Percentiles rank a stretch among this genome's conserved stretches.
Evolutionary conservation across 306 rosid genomes (phyloP).

Genomic region (Quercus alba): DNA sequence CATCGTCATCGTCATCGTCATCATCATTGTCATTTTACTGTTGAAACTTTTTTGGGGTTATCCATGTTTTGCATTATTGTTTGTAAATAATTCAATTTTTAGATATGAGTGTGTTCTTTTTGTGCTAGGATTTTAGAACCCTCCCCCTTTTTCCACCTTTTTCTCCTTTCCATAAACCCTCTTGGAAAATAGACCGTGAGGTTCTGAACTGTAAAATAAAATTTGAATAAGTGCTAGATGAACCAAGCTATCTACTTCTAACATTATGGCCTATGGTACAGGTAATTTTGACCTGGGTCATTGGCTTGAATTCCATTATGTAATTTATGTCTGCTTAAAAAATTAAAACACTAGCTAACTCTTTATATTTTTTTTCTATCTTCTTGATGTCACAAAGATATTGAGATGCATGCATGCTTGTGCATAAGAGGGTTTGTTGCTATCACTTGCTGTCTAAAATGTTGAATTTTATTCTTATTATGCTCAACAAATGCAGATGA

Average conservation of each 20-base stretch:
- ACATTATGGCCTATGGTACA: background rate
- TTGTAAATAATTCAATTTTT: background rate
- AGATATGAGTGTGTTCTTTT: background rate
- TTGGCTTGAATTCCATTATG: background rate
- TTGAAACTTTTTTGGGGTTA: background rate
- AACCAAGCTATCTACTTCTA: background rate
- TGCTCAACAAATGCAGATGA: slow-evolving; percentile 53
- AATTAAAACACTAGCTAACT: background rate
- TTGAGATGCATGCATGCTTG: slow-evolving; percentile 6
- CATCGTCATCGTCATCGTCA: background rate
- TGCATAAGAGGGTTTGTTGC: slow-evolving; percentile 7
- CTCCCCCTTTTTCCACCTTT: background rate
- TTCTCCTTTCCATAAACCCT: background rate
- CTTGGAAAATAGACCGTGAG: background rate
- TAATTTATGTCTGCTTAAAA: background rate
- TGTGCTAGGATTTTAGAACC: background rate
- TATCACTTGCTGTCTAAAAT: slow-evolving; percentile 7
- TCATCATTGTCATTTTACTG: background rate
- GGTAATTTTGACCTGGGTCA: background rate
- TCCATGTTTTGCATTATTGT: background rate
- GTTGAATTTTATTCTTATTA: slow-evolving; percentile 10
- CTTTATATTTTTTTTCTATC: background rate
- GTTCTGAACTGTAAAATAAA: background rate
- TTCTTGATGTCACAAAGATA: background rate
- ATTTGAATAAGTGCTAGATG: background rate